A percentile compares a stretch with the other conserved stretches of the same genome.
Evolutionary conservation across 2,329 filamentous ascomycete species (phyloP).

Genomic region (Neonectria magnoliae): DNA sequence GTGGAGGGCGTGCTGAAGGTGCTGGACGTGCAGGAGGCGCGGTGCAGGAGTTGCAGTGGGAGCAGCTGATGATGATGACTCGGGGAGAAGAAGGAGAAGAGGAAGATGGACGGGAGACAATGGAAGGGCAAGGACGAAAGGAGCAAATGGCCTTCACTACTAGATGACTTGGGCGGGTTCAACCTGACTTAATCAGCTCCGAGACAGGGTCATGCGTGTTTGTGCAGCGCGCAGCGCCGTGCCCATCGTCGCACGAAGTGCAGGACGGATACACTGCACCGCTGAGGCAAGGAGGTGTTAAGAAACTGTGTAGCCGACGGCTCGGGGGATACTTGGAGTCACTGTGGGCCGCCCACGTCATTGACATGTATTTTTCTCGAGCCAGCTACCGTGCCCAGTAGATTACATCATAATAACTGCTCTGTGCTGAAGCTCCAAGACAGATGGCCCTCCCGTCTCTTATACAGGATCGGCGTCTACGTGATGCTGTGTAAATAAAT

Average conservation of each 20-base stretch:
- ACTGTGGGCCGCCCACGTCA: background rate
- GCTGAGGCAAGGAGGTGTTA: slow-evolving; percentile 15
- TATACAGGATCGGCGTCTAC: background rate
- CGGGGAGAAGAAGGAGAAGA: slow-evolving; percentile 11
- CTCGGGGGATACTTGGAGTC: slow-evolving; percentile 26
- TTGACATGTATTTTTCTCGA: slow-evolving; percentile 32
- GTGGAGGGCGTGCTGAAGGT: background rate
- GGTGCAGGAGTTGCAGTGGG: slow-evolving; percentile 14
- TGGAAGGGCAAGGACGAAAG: slow-evolving; percentile 18
- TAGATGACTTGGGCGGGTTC: slow-evolving; percentile 1
- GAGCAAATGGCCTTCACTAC: slow-evolving; percentile 10
- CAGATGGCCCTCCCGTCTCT: background rate
- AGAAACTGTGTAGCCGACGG: slow-evolving; percentile 23
- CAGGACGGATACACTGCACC: background rate
- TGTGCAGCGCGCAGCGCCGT: slow-evolving; percentile 3
- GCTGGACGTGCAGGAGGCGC: slow-evolving; percentile 19
- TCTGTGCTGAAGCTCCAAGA: slow-evolving; percentile 1
- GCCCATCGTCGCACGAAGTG: background rate
- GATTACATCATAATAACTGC: slow-evolving; percentile 38
- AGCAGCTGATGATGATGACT: slow-evolving; percentile 39
- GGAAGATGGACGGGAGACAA: slow-evolving; percentile 26
- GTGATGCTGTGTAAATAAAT: background rate
- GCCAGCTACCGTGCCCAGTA: background rate
- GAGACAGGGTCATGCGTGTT: slow-evolving; percentile 22
- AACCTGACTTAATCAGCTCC: slow-evolving; percentile 20